Evolutionary conservation across 2,329 filamentous ascomycete species (phyloP), one percentile per base, ranked within the genome.

Genomic region (Cadophora sp.): DNA sequence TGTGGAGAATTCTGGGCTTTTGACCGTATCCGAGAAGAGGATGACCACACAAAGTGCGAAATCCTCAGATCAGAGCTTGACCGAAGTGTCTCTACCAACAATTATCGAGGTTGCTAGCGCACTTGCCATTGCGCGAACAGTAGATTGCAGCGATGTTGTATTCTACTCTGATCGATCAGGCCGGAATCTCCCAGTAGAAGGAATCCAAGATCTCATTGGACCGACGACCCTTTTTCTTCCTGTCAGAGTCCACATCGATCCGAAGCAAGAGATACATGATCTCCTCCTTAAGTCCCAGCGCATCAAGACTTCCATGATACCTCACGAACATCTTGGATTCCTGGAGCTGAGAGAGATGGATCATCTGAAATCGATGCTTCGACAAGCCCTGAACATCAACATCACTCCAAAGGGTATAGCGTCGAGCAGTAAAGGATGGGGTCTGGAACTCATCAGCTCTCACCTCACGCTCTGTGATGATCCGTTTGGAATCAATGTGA

Each of bases 191-290:
- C 72, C 79, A 3, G 64, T 82, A 7, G 69, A 74, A 6, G 79
- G 77, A 7, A 78, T 81, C 29, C 80, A 81, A 68, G 71, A 79
- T 27, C 81, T 83, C 51, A 77, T 79, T 64, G 81, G 80, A 1
- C 81, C 81, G 9, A 80, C 80, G 73, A 80, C 81, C 55, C 79
- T 79, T 4, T 81, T 81, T 1, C 76, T 82, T 16, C 81, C 81
- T 4, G 72, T 82, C n/a, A 78, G 79, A 24, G 74, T 82, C 2
- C 71, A 70, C 1, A 66, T 81, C 16, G 74, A 75, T 24, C 61
- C 53, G 24, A 11, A 46, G 24, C 24, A 51, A 19, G 43, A 31
- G 14, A 34, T 53, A 12, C 29, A 22, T 26, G 46, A 56, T n/a
- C 58, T 66, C 5, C 64, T 66, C n/a, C n/a, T 16, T 12, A 8